Evolutionary conservation across 805 yeast species (phyloP).

Genomic region (Geotrichum ghanense): DNA sequence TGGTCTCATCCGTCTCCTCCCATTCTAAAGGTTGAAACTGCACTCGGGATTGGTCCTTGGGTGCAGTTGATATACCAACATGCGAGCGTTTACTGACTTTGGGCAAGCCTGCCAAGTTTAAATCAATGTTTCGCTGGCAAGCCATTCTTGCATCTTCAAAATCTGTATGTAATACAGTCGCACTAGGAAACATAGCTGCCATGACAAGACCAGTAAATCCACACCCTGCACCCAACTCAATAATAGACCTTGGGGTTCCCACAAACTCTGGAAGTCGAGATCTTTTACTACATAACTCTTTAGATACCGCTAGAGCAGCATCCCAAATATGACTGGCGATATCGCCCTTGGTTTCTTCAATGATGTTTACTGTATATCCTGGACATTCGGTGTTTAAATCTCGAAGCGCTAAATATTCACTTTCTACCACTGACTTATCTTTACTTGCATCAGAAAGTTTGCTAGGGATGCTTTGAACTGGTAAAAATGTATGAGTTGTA

Average conservation of each 20-base stretch:
- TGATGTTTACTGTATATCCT: not conserved
- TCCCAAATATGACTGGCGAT: conserved; percentile 36
- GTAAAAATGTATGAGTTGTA: not conserved
- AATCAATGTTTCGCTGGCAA: conserved; percentile 24
- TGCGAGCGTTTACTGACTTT: not conserved
- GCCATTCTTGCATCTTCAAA: conserved; percentile 29
- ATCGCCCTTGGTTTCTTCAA: conserved; percentile 30
- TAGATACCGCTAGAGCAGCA: conserved; percentile 13
- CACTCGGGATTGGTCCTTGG: conserved; percentile 7
- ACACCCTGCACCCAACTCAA: conserved; percentile 35
- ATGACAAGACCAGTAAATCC: conserved; percentile 30
- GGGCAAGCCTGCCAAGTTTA: conserved; percentile 10
- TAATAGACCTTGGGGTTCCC: conserved; percentile 9
- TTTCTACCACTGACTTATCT: not conserved
- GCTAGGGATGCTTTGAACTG: not conserved
- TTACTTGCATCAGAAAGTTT: not conserved
- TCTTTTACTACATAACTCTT: not conserved
- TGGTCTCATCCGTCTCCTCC: conserved; percentile 19
- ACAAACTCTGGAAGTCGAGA: not conserved
- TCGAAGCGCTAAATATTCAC: not conserved
- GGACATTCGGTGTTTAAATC: not conserved
- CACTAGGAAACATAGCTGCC: conserved; percentile 14
- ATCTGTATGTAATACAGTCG: conserved; percentile 26
- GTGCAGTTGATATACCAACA: not conserved
- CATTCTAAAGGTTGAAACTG: conserved; percentile 28